These are phyloP conservation scores for Fusarium incarnatum DNA, from an alignment of 2,329 filamentous ascomycete species.

Conservation along the genomic window DNA sequence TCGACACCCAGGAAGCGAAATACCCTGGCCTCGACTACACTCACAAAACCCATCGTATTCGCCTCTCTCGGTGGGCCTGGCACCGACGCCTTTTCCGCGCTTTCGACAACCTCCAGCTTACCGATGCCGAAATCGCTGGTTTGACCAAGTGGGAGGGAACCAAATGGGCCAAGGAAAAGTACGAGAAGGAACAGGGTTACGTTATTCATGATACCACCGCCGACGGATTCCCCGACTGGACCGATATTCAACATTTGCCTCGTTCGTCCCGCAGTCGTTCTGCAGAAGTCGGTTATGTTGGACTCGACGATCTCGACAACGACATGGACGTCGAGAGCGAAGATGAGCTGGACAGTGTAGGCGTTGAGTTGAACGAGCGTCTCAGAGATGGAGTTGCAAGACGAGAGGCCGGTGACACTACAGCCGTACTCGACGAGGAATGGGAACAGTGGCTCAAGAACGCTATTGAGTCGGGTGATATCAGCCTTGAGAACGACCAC, in stretches of 20 bases:
- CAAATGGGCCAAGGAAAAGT: conserved; percentile 84
- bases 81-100: conserved; percentile 81
- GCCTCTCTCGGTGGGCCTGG: conserved; percentile 81
- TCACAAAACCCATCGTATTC: conserved; percentile 77
- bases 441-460: conserved; percentile 82
- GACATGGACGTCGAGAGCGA: conserved; percentile 65
- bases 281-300: conserved; percentile 31
- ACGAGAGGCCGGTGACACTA: conserved; percentile 69
- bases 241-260: conserved; percentile 44
- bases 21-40: conserved; percentile 86
- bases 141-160: conserved; percentile 88
- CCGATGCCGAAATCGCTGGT: conserved; percentile 74
- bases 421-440: conserved; percentile 73
- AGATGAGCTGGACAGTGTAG: conserved; percentile 65
- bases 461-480: conserved; percentile 71
- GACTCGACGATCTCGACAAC: conserved; percentile 46
- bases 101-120: conserved; percentile 77
- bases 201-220: conserved; percentile 77
- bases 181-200: conserved; percentile 79
- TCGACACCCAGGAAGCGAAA: conserved; percentile 82
- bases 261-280: conserved; percentile 26
- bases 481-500: conserved; percentile 61
- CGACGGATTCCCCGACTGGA: conserved; percentile 73
- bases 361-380: conserved; percentile 71
- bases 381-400: conserved; percentile 72